phyloP scores from a whole-genome alignment of 2,329 filamentous ascomycete species.

The Pochonia chlamydosporia region DNA sequence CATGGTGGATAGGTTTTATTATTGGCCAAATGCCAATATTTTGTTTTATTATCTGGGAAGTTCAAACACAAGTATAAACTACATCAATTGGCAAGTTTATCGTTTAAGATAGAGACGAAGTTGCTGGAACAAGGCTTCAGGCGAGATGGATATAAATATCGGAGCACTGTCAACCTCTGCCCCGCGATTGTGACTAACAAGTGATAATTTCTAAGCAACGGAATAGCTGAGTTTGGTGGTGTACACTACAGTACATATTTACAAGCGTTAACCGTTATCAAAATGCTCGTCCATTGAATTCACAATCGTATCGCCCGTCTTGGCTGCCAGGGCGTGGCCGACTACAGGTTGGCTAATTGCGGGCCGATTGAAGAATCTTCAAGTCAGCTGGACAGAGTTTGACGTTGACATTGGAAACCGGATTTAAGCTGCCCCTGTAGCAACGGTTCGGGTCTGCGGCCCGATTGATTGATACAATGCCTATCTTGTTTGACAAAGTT shows the following conservation, averaged over 20 bases:
- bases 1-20: conserved; percentile 24
- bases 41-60: too few species aligned
- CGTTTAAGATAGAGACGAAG: too few species aligned
- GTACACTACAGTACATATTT: too few species aligned
- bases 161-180: neutral
- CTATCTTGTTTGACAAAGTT: neutral
- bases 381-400: neutral
- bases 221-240: neutral
- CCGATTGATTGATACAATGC: neutral
- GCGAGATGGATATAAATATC: neutral
- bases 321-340: too few species aligned
- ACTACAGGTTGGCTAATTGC: neutral
- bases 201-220: conserved; percentile 1
- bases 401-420: neutral
- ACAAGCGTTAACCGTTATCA: too few species aligned
- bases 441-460: neutral
- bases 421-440: neutral
- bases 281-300: too few species aligned
- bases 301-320: too few species aligned
- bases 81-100: conserved; percentile 1
- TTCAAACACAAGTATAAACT: conserved; percentile 3
- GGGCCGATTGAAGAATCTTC: neutral
- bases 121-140: too few species aligned
- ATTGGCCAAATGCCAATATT: too few species aligned
- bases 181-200: neutral